phyloP scores from a whole-genome alignment of 441 rosid species.

The Corymbia citriodora region DNA sequence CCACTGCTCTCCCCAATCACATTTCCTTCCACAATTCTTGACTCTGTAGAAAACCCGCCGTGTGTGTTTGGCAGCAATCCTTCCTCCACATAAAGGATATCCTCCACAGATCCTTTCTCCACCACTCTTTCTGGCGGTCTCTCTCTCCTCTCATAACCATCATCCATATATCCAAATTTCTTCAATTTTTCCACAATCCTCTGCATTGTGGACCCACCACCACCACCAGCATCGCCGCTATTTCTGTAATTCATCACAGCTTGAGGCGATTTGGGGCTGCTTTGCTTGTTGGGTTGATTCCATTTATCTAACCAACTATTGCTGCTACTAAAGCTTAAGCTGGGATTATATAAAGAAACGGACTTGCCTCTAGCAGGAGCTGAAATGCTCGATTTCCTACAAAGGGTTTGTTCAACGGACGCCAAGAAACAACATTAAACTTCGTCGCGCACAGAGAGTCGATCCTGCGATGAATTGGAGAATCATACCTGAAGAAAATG shows the following conservation, averaged over 20 bases:
- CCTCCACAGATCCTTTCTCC: conserved; percentile 78
- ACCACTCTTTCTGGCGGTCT: conserved; percentile 33
- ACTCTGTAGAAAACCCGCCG: conserved; percentile 53
- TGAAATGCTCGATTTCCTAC: conserved; percentile 8
- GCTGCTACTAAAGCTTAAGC: conserved; percentile 14
- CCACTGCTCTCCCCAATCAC: conserved; percentile 40
- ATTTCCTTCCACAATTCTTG: conserved; percentile 35
- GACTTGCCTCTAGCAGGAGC: conserved; percentile 12
- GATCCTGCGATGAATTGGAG: conserved; percentile 19
- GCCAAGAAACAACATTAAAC: conserved; percentile 7
- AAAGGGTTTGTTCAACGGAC: conserved; percentile 10
- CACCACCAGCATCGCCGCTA: conserved; percentile 7
- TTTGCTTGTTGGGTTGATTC: conserved; percentile 26
- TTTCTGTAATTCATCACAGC: conserved; percentile 23
- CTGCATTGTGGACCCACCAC: conserved; percentile 64
- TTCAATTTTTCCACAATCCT: conserved; percentile 77
- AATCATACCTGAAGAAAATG: conserved; percentile 39
- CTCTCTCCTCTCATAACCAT: conserved; percentile 20
- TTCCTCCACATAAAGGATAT: conserved; percentile 64
- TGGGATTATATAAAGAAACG: conserved; percentile 3
- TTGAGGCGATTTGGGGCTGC: conserved; percentile 18
- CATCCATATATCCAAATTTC: conserved; percentile 59
- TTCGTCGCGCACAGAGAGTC: conserved; percentile 1
- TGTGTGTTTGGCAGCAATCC: conserved; percentile 49
- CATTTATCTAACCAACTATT: conserved; percentile 13